Evolutionary conservation across 441 rosid genomes (phyloP).

Genomic region (Gossypium davidsonii): DNA sequence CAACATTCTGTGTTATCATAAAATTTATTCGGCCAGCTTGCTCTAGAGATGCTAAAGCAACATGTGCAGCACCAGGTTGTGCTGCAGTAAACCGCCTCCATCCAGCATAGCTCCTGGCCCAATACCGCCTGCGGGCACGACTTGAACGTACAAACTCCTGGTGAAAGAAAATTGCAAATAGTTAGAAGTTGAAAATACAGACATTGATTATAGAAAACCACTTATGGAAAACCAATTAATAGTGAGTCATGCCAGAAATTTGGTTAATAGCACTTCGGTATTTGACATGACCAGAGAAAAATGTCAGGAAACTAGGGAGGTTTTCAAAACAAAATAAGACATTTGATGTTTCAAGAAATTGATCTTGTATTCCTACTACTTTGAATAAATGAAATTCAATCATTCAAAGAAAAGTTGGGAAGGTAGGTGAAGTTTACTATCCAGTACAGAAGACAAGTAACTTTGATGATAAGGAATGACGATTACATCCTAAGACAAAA

Average conservation of each 20-base stretch:
- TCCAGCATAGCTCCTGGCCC: conserved; percentile 98
- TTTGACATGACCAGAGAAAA: not conserved
- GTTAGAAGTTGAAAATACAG: not conserved
- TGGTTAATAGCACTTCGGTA: not conserved
- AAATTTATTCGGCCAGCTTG: conserved; percentile 61
- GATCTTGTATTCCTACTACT: not conserved
- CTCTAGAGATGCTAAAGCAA: conserved; percentile 70
- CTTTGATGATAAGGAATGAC: not conserved
- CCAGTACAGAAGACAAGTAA: not conserved
- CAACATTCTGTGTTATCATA: conserved; percentile 88
- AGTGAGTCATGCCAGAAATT: not conserved
- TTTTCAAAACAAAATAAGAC: not conserved
- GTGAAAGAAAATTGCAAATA: not conserved
- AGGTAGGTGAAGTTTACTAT: not conserved
- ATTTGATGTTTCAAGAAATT: not conserved
- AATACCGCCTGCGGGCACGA: conserved; percentile 70
- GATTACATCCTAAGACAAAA: not conserved
- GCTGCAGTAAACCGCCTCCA: conserved; percentile 81
- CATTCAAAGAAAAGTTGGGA: not conserved
- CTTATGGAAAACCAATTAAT: not conserved
- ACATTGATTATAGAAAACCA: not conserved
- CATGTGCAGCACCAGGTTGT: conserved; percentile 65
- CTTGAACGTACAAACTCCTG: conserved; percentile 69
- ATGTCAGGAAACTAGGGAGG: not conserved
- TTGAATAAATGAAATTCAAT: not conserved